Conservation (phyloP, 257 asterid genomes). For the Solanum chaucha region DNA sequence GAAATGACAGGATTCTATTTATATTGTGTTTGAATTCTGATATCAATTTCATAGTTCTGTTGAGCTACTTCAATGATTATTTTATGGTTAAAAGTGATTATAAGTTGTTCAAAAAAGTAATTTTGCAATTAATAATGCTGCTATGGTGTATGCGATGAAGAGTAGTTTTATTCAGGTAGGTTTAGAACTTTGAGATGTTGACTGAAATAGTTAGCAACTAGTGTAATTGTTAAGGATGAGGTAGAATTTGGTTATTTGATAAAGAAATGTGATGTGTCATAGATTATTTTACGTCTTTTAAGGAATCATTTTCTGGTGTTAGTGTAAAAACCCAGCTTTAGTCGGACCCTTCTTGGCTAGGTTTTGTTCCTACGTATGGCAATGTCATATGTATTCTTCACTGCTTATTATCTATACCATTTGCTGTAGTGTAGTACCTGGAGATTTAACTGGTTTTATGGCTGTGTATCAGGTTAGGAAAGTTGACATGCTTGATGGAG, state of each 20-base stretch:
- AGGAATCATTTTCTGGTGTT: too few relatives aligned
- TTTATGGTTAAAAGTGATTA: background rate
- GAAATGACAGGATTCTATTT: background rate
- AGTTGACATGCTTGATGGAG: constrained; percentile 3
- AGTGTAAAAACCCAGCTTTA: background rate
- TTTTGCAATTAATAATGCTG: background rate
- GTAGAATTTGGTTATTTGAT: background rate
- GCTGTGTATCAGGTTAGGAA: background rate
- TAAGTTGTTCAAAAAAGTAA: background rate
- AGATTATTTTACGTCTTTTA: background rate
- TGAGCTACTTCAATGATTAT: background rate
- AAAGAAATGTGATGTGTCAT: background rate
- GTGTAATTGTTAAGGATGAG: background rate
- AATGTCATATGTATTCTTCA: background rate
- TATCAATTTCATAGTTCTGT: background rate
- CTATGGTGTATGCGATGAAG: too few relatives aligned
- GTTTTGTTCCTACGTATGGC: background rate
- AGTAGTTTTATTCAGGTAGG: background rate
- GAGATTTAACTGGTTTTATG: background rate
- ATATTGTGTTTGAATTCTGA: background rate
- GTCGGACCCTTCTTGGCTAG: background rate
- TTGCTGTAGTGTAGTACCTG: background rate
- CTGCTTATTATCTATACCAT: background rate
- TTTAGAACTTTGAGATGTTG: background rate
- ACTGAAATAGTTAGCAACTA: background rate